Evolutionary conservation across 2,329 filamentous ascomycete species (phyloP).

Genomic region (Pseudogymnoascus sp.): DNA sequence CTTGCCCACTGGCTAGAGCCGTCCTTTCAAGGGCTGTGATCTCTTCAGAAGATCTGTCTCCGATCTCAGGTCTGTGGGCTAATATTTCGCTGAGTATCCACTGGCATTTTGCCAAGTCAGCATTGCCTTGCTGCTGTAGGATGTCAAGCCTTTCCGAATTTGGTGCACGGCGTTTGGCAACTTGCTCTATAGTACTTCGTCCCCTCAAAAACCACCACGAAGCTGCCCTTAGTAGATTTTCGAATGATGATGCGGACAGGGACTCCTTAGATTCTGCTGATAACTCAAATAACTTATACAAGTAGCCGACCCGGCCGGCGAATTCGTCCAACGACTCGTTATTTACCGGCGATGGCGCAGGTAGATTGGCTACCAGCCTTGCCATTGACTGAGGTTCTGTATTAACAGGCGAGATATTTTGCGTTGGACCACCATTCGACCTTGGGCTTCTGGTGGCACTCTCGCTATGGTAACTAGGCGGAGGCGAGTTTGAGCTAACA

Average conservation of each 20-base stretch:
- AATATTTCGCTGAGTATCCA: constrained; percentile 62
- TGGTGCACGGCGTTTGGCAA: constrained; percentile 57
- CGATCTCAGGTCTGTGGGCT: constrained; percentile 33
- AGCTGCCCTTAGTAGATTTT: constrained; percentile 63
- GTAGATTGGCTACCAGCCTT: not conserved
- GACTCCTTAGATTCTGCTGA: constrained; percentile 69
- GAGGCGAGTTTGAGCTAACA: not conserved
- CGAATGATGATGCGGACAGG: constrained; percentile 53
- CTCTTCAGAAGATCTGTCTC: constrained; percentile 18
- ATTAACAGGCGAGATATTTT: not conserved
- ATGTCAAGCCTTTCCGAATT: constrained; percentile 48
- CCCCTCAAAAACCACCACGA: constrained; percentile 90
- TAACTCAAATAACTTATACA: constrained; percentile 68
- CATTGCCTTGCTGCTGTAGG: constrained; percentile 67
- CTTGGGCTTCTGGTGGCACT: not conserved
- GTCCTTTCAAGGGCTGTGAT: not conserved
- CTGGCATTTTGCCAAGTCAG: constrained; percentile 76
- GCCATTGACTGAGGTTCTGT: constrained; percentile 11
- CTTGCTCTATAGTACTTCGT: constrained; percentile 64
- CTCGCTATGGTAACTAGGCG: not conserved
- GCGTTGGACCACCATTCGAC: not conserved
- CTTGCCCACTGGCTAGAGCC: not conserved
- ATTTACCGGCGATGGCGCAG: constrained; percentile 35
- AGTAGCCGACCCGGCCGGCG: constrained; percentile 60
- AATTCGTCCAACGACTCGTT: constrained; percentile 67